Conservation (phyloP, 495 filamentous ascomycete genomes). For the Aspergillus conjunctus region DNA sequence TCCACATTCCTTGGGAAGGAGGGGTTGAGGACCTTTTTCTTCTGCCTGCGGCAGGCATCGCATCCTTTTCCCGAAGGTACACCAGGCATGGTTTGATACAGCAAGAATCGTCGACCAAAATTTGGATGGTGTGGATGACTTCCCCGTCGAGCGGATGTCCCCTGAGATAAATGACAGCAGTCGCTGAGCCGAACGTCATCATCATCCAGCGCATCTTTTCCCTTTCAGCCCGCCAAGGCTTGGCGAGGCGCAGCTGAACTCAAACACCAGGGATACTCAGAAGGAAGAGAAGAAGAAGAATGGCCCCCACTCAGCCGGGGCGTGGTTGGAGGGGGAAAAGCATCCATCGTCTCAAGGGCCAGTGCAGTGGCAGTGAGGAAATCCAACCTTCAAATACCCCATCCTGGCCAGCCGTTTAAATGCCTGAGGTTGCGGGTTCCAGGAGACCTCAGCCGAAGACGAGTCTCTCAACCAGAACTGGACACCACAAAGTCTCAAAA, state of each 20-base stretch:
- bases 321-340: too few relatives aligned
- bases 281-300: background rate
- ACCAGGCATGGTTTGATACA: conserved; percentile 45
- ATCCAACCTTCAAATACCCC: too few relatives aligned
- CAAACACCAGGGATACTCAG: background rate
- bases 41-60: conserved; percentile 52
- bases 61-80: conserved; percentile 53
- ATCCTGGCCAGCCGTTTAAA: too few relatives aligned
- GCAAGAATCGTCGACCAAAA: too few relatives aligned
- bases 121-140: background rate
- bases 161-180: background rate
- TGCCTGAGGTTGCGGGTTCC: too few relatives aligned
- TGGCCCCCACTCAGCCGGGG: background rate
- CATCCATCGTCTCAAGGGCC: too few relatives aligned
- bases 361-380: too few relatives aligned
- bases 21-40: conserved; percentile 64
- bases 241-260: conserved; percentile 12
- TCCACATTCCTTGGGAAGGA: too few relatives aligned
- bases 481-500: too few relatives aligned
- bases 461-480: too few relatives aligned
- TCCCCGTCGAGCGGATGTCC: too few relatives aligned
- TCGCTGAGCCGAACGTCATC: background rate
- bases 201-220: background rate
- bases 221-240: conserved; percentile 4
- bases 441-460: too few relatives aligned